Evolutionary conservation across 495 filamentous ascomycete genomes (phyloP).

Genomic region (Aspergillus campestris): DNA sequence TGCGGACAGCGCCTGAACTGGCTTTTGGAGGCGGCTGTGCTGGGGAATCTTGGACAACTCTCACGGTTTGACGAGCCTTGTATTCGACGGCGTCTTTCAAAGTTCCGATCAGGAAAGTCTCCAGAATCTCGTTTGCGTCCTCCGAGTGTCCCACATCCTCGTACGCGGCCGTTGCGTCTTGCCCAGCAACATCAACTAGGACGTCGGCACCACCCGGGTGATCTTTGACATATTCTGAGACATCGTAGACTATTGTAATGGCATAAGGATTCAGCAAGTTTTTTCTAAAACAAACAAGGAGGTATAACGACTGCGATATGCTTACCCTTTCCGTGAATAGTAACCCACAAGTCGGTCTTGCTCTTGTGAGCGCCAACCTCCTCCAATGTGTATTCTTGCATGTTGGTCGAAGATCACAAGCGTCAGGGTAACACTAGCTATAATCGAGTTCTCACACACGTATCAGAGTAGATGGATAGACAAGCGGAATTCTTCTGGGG

Average conservation of each 20-base stretch:
- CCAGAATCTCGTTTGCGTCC: conserved; percentile 30
- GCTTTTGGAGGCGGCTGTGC: conserved; percentile 1
- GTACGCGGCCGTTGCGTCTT: conserved; percentile 43
- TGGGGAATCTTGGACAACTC: conserved; percentile 16
- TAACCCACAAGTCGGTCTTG: conserved; percentile 41
- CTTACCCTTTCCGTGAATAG: conserved; percentile 44
- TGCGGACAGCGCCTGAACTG: not conserved
- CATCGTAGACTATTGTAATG: conserved; percentile 37
- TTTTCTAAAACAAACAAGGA: no score
- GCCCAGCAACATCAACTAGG: conserved; percentile 41
- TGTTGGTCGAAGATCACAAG: not conserved
- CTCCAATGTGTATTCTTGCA: conserved; percentile 25
- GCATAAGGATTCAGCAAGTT: not conserved
- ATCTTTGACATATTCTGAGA: conserved; percentile 42
- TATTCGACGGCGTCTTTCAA: no score
- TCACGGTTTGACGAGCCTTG: conserved; percentile 10
- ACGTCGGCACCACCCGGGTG: conserved; percentile 47
- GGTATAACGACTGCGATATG: not conserved
- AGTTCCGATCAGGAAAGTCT: conserved; percentile 9
- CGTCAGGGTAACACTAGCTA: no score
- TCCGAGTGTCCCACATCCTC: conserved; percentile 47
- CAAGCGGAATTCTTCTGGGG: no score
- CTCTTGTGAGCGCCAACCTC: conserved; percentile 41
- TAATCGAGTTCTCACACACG: no score
- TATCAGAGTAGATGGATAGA: no score